These are phyloP conservation scores for Ochetophila trinervis DNA, from an alignment of 306 rosid species.

Conservation along the genomic window DNA sequence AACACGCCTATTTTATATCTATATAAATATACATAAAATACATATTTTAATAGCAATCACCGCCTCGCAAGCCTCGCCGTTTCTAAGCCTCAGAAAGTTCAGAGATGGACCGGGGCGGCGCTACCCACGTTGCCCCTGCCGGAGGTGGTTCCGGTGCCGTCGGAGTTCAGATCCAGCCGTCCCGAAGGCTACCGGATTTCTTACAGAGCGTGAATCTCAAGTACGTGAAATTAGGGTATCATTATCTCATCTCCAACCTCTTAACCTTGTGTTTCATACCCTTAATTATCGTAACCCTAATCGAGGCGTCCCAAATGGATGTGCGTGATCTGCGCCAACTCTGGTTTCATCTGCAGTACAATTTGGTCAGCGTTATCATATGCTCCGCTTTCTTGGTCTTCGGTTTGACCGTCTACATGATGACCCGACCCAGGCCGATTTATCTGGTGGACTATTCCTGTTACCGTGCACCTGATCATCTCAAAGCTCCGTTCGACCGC, in stretches of 20 bases:
- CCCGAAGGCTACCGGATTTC: slow-evolving; percentile 61
- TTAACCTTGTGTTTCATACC: slow-evolving; percentile 54
- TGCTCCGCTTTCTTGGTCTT: slow-evolving; percentile 55
- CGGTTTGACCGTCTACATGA: slow-evolving; percentile 54
- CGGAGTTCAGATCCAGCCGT: slow-evolving; percentile 54
- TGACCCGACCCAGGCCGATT: slow-evolving; percentile 57
- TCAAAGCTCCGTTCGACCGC: slow-evolving; percentile 47
- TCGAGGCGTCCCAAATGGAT: slow-evolving; percentile 57
- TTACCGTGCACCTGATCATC: slow-evolving; percentile 53
- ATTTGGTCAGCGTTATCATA: slow-evolving; percentile 46
- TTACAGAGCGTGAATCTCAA: slow-evolving; percentile 75
- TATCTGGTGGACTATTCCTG: slow-evolving; percentile 60
- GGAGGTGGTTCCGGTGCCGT: slow-evolving; percentile 22
- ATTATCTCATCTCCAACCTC: slow-evolving; percentile 63
- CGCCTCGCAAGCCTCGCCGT: too few relatives aligned
- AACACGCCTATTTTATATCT: too few relatives aligned
- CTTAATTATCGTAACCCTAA: slow-evolving; percentile 48
- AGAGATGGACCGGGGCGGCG: slow-evolving; percentile 42
- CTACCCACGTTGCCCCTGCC: slow-evolving; percentile 21
- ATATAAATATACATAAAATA: too few relatives aligned
- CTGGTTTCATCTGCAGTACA: slow-evolving; percentile 75
- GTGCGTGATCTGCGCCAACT: slow-evolving; percentile 48
- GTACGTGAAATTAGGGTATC: slow-evolving; percentile 77
- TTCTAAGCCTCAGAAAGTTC: background rate
- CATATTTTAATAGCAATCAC: too few relatives aligned